Evolutionary conservation across 148 eudicot genomes (phyloP).

Genomic region (Talinum fruticosum): DNA sequence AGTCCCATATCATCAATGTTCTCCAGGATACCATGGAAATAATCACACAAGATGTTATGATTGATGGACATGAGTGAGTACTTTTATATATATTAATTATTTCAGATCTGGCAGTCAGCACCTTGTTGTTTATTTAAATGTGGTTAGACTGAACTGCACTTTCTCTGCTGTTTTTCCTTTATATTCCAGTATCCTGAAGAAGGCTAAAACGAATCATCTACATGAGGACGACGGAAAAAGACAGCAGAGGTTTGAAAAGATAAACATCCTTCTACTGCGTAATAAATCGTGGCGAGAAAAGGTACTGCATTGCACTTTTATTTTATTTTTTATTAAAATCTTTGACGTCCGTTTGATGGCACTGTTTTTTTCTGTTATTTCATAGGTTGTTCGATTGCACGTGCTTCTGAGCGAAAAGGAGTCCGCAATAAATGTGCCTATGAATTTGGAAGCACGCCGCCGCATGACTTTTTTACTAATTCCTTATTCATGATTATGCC

Average conservation of each 20-base stretch:
- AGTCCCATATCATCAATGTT: slow-evolving; percentile 69
- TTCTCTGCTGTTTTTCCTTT: slow-evolving; percentile 18
- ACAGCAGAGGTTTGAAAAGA: slow-evolving; percentile 77
- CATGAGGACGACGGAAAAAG: slow-evolving; percentile 36
- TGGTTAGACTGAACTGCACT: neutral
- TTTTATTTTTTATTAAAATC: slow-evolving; percentile 4
- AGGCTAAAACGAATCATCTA: slow-evolving; percentile 30
- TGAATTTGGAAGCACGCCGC: slow-evolving; percentile 94
- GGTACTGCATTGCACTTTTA: slow-evolving; percentile 33
- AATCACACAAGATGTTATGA: slow-evolving; percentile 76
- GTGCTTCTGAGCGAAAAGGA: slow-evolving; percentile 92
- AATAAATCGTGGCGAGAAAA: slow-evolving; percentile 76
- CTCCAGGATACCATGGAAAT: slow-evolving; percentile 94
- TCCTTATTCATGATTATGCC: slow-evolving; percentile 98
- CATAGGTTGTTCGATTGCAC: slow-evolving; percentile 80
- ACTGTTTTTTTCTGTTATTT: neutral
- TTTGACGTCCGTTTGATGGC: neutral
- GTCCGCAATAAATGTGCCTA: slow-evolving; percentile 96
- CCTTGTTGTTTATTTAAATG: neutral
- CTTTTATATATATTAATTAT: neutral
- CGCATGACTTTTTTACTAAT: slow-evolving; percentile 96
- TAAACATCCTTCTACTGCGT: slow-evolving; percentile 43
- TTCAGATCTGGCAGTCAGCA: slow-evolving; percentile 3
- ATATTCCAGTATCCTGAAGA: slow-evolving; percentile 46
- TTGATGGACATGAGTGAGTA: slow-evolving; percentile 61